A percentile compares a stretch with the other conserved stretches of the same genome.
Evolutionary conservation across 768 basidiomycete species (phyloP).

Genomic region (Coprinopsis marcescibilis): DNA sequence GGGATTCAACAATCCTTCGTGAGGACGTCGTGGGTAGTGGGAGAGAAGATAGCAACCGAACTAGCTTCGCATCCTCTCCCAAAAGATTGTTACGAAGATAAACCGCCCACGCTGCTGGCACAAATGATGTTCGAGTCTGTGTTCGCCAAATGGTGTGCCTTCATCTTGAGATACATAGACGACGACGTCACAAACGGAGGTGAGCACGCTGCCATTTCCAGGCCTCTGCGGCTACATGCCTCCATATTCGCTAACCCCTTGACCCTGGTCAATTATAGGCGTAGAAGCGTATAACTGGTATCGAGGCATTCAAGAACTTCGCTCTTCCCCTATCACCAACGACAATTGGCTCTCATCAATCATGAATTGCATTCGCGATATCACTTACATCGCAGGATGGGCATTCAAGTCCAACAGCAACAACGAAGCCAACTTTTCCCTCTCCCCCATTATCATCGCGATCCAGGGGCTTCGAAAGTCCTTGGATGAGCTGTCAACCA

Average conservation of each 20-base stretch:
- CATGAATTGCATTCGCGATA: constrained; percentile 7
- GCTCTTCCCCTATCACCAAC: neutral
- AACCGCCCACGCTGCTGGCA: constrained; percentile 2
- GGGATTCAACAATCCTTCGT: constrained; percentile 2
- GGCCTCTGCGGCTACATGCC: neutral
- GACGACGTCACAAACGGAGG: neutral
- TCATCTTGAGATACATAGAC: constrained; percentile 7
- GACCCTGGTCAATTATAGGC: neutral
- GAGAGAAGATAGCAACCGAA: constrained; percentile 2
- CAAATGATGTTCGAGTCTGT: constrained; percentile 10
- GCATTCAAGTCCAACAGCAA: constrained; percentile 2
- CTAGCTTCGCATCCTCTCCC: constrained; percentile 3
- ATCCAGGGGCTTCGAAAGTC: constrained; percentile 5
- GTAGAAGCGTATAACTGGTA: constrained; percentile 1
- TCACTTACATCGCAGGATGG: constrained; percentile 9
- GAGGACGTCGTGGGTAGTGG: constrained; percentile 7
- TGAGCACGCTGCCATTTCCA: neutral
- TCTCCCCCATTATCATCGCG: constrained; percentile 5
- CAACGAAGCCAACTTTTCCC: neutral
- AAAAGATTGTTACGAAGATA: neutral
- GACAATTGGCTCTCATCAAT: constrained; percentile 7
- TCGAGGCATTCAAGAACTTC: neutral
- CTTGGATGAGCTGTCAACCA: constrained; percentile 1
- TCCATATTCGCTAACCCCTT: neutral
- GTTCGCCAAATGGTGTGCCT: constrained; percentile 9